Conservation (phyloP, 441 rosid species). For the Pelargonium citronellum region DNA sequence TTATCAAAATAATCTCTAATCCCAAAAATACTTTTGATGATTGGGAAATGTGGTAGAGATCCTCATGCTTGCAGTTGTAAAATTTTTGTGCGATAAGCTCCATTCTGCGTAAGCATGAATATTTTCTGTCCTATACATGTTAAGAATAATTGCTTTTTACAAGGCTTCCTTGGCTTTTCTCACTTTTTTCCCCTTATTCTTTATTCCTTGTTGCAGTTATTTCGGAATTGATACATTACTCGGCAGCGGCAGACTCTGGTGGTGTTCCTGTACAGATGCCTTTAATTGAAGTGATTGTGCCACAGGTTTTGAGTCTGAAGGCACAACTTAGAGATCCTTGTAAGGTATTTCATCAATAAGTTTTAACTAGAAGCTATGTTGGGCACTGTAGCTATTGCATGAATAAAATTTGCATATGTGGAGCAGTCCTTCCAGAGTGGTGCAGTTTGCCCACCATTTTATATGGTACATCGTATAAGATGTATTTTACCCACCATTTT, state of each 20-base stretch:
- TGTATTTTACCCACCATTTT: neutral
- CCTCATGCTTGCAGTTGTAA: neutral
- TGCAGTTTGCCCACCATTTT: constrained; percentile 9
- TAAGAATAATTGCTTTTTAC: neutral
- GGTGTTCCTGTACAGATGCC: constrained; percentile 78
- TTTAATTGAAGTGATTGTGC: constrained; percentile 88
- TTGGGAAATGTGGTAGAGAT: neutral
- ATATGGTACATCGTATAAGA: neutral
- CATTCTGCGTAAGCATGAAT: neutral
- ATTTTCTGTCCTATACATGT: neutral
- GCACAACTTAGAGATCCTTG: constrained; percentile 75
- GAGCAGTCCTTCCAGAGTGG: neutral
- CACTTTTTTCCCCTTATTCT: constrained; percentile 1
- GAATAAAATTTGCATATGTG: neutral
- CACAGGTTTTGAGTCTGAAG: constrained; percentile 80
- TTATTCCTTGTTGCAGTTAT: constrained; percentile 51
- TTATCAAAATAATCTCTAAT: too few species aligned
- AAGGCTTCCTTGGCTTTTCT: neutral
- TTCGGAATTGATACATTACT: constrained; percentile 88
- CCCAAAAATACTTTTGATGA: too few species aligned
- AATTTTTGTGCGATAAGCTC: neutral
- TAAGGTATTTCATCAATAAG: constrained; percentile 49
- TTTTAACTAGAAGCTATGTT: constrained; percentile 5
- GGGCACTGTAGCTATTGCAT: constrained; percentile 5
- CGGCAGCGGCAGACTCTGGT: constrained; percentile 71